Base-by-base conservation (phyloP, 352 stramenopile species). In the Chrysophaeum taylorii region DNA sequence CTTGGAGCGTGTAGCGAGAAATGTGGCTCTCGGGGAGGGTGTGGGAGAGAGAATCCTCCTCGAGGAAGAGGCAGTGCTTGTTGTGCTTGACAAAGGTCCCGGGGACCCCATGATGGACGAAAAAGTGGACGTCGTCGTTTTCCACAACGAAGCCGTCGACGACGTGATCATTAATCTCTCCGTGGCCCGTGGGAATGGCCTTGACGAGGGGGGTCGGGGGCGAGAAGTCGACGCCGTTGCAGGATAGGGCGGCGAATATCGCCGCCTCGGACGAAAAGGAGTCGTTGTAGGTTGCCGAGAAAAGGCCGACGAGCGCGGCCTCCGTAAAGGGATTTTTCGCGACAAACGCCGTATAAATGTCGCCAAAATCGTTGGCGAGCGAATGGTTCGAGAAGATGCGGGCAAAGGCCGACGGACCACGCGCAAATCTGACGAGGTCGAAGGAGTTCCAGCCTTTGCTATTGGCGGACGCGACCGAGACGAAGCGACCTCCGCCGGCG, bases 221-320 rank as follows among this genome's bases (percentile, higher is more conserved):
- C 9, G 33, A 42, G 57, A 66, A 66, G 57, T 66, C 33, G 2
- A 35, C 31, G 57, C 57, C 57, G 57, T 66, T 36, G 57, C 57
- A 66, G 15, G 57, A 66, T 1, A 66, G 12, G 12, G 57, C 57
- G 5, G n/a, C n/a, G 9, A 66, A 9, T 14, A 66, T 45, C 5
- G 57, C 31, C 14, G 57, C 57, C 12, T 12, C 33, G 12, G 27
- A 12, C 31, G 9, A 2, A 36, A 15, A 16, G 33, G 31, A 7
- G 14, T 35, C n/a, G 7, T 2, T 9, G 7, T 2, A 2, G 7
- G 25, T 36, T 36, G 57, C 45, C 33, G 57, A 36, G 35, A 66
- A 66, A 36, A 66, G 57, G 35, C 57, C 57, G 12, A 66, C 14
- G 1, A 66, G 21, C 5, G 57, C 33, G 21, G 12, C 5, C 57